These are phyloP conservation scores for Tylopilus orsonianus DNA, from an alignment of 1,284 basidiomycete genomes.

Conservation along the genomic window DNA sequence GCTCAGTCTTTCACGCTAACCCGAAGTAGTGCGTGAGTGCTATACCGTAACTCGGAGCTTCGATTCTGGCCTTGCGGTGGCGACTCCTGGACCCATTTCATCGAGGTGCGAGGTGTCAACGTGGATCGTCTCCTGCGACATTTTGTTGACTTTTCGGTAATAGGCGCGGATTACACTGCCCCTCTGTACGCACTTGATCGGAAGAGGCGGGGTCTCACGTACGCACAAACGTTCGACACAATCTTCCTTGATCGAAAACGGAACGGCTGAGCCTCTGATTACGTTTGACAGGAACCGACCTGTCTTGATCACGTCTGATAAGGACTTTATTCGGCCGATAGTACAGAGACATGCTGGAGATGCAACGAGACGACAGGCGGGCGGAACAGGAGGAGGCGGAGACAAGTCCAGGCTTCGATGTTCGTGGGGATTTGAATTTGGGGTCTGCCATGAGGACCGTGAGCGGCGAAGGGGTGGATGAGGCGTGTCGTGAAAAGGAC, in stretches of 20 bases:
- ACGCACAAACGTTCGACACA: slow-evolving; percentile 8
- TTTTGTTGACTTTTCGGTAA: slow-evolving; percentile 10
- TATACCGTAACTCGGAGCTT: slow-evolving; percentile 3
- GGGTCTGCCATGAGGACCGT: slow-evolving; percentile 26
- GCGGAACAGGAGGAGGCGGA: not conserved
- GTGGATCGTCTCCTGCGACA: slow-evolving; percentile 11
- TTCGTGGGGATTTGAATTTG: slow-evolving; percentile 25
- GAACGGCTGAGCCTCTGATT: not conserved
- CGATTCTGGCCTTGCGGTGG: not conserved
- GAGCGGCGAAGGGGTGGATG: slow-evolving; percentile 23
- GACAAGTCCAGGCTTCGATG: slow-evolving; percentile 7
- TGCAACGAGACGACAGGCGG: slow-evolving; percentile 4
- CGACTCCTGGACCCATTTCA: not conserved
- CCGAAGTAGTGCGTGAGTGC: not conserved
- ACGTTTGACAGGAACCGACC: slow-evolving; percentile 1
- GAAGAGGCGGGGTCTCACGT: not conserved
- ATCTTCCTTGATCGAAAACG: slow-evolving; percentile 3
- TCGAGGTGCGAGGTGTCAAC: slow-evolving; percentile 13
- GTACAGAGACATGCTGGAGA: slow-evolving; percentile 8
- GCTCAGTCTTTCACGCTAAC: not conserved
- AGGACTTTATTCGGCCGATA: slow-evolving; percentile 8
- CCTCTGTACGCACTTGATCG: slow-evolving; percentile 12
- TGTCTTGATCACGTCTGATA: slow-evolving; percentile 8
- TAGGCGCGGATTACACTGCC: slow-evolving; percentile 10
- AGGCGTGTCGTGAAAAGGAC: slow-evolving; percentile 21